Evolutionary conservation across 2,329 filamentous ascomycete genomes (phyloP), one percentile per base, ranked within the genome.

Genomic region (Westerdykella ornata): DNA sequence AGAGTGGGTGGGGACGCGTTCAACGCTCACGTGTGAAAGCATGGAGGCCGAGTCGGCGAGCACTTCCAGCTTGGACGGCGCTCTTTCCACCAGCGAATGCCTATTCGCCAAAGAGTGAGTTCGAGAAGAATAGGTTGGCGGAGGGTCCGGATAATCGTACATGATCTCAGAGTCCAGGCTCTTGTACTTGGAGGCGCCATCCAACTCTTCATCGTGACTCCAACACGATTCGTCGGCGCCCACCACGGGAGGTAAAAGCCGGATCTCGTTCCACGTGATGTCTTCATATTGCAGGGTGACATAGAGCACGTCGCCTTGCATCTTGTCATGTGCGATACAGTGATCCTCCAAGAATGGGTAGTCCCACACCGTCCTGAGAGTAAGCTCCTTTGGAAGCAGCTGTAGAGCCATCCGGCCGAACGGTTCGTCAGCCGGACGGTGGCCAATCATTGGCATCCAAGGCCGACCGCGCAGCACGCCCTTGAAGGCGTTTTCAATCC

Each of bases 111-210:
- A 34, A 49, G 59, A 60, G 59, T 63, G 60, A 64, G 60, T 64
- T 59, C 62, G 60, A 46, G 63, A 66, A 44, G 62, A 64, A 59
- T 68, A 68, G 36, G 63, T 65, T 31, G 65, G 65, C 55, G 66
- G 65, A 60, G 63, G 63, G 52, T 66, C 60, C 54, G 63, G 61
- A 49, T 65, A 66, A 47, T 66, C 63, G 59, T 68, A 67, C 62
- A 67, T 67, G 44, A 66, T 60, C 49, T 68, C 63, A 35, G 63
- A 59, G 46, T 66, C 60, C 52, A 65, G 45, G 50, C 57, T 63
- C 54, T 62, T 62, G 50, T 56, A 61, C 40, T 57, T 64, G 47
- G 53, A 51, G 16, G 54, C 49, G 34, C 65, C 63, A 43, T 68
- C 65, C 8, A 68, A 58, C 41, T 66, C 63, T 39, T 63, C 61